Evolutionary conservation across 2,329 filamentous ascomycete species (phyloP), one percentile per base, ranked within the genome.

Genomic region (Fonsecaea multimorphosa): DNA sequence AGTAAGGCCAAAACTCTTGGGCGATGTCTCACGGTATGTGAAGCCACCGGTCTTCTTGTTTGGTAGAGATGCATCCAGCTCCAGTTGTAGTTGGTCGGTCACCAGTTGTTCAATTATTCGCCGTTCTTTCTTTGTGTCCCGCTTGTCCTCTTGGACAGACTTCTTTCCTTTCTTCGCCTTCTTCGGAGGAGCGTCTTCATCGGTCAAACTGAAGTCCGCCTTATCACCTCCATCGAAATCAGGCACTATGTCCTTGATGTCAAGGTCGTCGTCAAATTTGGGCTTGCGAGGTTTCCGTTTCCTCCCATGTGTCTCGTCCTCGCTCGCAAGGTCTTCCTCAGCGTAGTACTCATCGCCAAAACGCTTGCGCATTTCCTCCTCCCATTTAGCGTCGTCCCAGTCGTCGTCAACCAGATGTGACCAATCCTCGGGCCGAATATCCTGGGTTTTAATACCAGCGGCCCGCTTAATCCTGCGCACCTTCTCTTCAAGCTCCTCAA

Each of bases 201-300:
- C 86, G 4, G 86, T 86, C 1, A 89, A 79, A 1, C 80, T 80
- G 65, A 90, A 78, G 1, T 81, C 79, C 22, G 86, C 85, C 57
- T 83, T 68, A n/a, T 75, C 73, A 8, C 68, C 55, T 14, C 62
- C 67, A 24, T 71, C 1, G 92, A 93, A 31, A 97, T 82, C 58
- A 97, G 84, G 76, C 97, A 94, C 67, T 91, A 92, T 71, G 76
- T 99, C 94, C 67, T 91, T 92, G 81, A 99, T 98, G 75, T 98
- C 93, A 73, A 99, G 97, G 76, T 99, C 95, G 74, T 98, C 93
- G 73, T 97, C 92, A 90, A 94, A 99, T 70, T 88, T 91, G 9
- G 93, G 93, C 81, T 96, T 96, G 83, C 91, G 92, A 46, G 63
- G 36, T 64, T 72, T 72, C 29, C 40, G 59, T 32, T 65, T 69